Base-by-base conservation (phyloP, 2,329 filamentous ascomycete genomes). In the Botryotinia calthae region DNA sequence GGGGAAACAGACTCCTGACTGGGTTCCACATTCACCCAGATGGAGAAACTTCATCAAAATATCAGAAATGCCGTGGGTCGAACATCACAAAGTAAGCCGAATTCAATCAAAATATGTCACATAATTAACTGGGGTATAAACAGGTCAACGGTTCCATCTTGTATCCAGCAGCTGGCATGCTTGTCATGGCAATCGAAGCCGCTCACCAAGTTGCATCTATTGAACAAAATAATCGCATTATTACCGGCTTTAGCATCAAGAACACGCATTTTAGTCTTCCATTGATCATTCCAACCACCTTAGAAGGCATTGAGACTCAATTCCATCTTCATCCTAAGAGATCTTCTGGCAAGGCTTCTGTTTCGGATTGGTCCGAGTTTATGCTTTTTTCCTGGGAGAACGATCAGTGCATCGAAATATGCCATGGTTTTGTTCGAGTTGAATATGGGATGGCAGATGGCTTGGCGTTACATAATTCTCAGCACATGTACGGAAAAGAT, bases 41-140 rank as follows among this genome's bases (percentile, higher is more conserved):
- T 83, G 81, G 82, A 67, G 80, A 4, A 77, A 81, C 62, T 48
- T 78, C 2, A 44, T 83, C 2, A 42, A 69, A 0, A 46, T 76
- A 12, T 73, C 74, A 2, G 76, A 82, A 46, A 71, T 76, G 0
- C 78, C 78, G 5, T 82, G 81, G 81, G 31, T 82, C 4, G 31
- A 64, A 12, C 79, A 80, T 40, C 81, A 82, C 56, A 48, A 44
- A 9, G 40, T 70, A 28, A 54, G 66, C 10, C 25, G 20, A 31
- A 25, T 67, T n/a, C 22, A 67, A 28, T 51, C 28, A 51, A 10
- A 37, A 44, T 18, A 31, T 70, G 25, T 9, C 9, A 46, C 12
- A 67, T 58, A 25, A 25, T 40, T 59, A 14, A 61, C 2, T 22
- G 10, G 16, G 31, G 18, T 51, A 12, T 37, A 14, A 31, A 31